Evolutionary conservation across 2,329 filamentous ascomycete genomes (phyloP).

Genomic region (Aspergillus chevalieri): DNA sequence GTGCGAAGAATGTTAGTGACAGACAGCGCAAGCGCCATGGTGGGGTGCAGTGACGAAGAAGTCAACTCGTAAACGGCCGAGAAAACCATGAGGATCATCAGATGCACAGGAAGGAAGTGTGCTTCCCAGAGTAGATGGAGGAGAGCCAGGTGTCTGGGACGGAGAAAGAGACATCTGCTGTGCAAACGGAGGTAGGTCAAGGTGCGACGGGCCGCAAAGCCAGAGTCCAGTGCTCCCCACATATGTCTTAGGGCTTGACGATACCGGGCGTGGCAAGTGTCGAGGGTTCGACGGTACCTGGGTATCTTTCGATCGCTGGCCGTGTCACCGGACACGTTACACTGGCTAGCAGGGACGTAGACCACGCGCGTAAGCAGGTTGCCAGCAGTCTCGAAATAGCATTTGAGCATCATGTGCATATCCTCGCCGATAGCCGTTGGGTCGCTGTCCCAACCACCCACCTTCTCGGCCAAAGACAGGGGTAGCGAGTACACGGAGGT

Average conservation of each 20-base stretch:
- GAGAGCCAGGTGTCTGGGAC: slow-evolving; percentile 50
- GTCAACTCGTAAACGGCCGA: slow-evolving; percentile 56
- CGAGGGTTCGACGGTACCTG: slow-evolving; percentile 32
- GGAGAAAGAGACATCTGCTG: slow-evolving; percentile 26
- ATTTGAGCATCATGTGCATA: slow-evolving; percentile 72
- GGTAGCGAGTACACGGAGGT: slow-evolving; percentile 69
- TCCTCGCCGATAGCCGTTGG: slow-evolving; percentile 69
- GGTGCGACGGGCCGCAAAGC: slow-evolving; percentile 56
- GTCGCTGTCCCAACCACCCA: slow-evolving; percentile 66
- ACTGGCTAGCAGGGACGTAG: slow-evolving; percentile 65
- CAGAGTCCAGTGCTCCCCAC: slow-evolving; percentile 68
- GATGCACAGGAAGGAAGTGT: slow-evolving; percentile 65
- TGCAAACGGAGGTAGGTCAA: slow-evolving; percentile 21
- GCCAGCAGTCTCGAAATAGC: slow-evolving; percentile 67
- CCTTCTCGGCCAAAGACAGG: slow-evolving; percentile 59
- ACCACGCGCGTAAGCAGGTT: slow-evolving; percentile 60
- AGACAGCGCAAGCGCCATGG: slow-evolving; percentile 54
- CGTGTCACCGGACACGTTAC: slow-evolving; percentile 60
- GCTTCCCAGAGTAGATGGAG: slow-evolving; percentile 67
- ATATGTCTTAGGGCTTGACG: slow-evolving; percentile 68
- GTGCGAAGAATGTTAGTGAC: slow-evolving; percentile 57
- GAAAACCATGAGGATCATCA: slow-evolving; percentile 57
- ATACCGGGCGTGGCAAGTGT: slow-evolving; percentile 60
- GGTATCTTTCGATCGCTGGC: slow-evolving; percentile 37
- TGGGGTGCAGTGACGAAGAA: slow-evolving; percentile 47